Evolutionary conservation across 2,329 filamentous ascomycete species (phyloP), one percentile per base, ranked within the genome.

Genomic region (Calonectria fujianensis): DNA sequence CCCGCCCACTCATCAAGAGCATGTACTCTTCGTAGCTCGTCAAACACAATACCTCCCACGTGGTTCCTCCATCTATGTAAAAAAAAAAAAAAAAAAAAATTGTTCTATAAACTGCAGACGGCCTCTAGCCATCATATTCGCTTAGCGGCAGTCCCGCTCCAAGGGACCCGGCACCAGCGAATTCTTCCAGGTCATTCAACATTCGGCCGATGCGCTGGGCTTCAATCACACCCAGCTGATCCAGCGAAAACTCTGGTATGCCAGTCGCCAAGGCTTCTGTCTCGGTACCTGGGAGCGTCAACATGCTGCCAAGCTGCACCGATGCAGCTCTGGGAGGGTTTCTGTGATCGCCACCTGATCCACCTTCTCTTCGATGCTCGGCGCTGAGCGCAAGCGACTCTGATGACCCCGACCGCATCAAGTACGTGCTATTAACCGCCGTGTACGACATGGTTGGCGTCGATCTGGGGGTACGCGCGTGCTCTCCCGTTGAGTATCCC

Each of bases 181-280:
- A 81, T 29, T 78, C 78, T 61, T 77, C 76, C 45, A 82, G 32
- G 66, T 82, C 80, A 64, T 78, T 80, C 50, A 82, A 63, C 13
- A 81, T 73, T 39, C 68, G 65, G 29, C 75, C 75, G 5, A 82
- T 79, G 20, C 80, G 75, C 32, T 71, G 75, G 18, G 73, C 75
- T 52, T 78, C 76, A 8, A 81, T 51, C 4, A 24, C 18, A 20
- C 52, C 61, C 9, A 78, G 32, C 13, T 69, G 35, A 11, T 70
- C 70, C 27, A 72, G 8, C 7, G 77, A 45, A 37, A 71, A 57
- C 6, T 75, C 71, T 0, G 35, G 61, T 3, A 67, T 29, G 2
- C 45, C 51, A 9, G 11, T 27, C 3, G 20, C 29, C 2, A 29
- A n/a, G 6, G 29, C 7, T 8, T 68, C 70, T 3, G 74, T 51